Conservation (phyloP, 345 rosid genomes). For the Litchi chinensis region DNA sequence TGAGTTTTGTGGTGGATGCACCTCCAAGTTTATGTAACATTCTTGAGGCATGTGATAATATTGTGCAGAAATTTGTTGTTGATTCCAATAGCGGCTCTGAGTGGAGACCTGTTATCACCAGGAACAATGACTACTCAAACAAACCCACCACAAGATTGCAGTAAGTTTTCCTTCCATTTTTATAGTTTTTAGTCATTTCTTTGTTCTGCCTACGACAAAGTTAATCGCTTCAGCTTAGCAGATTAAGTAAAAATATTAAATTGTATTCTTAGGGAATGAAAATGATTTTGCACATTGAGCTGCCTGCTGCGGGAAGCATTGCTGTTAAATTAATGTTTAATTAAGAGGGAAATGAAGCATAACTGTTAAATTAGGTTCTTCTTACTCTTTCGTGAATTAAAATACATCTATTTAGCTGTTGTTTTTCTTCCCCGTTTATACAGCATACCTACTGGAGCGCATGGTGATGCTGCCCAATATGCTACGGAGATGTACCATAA, state of each 20-base stretch:
- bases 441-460: conserved; percentile 65
- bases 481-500: conserved; percentile 64
- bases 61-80: conserved; percentile 38
- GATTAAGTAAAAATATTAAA: background rate
- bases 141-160: conserved; percentile 61
- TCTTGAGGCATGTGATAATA: conserved; percentile 65
- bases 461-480: conserved; percentile 46
- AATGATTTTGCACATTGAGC: no score
- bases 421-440: conserved; percentile 1
- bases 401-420: conserved; percentile 1
- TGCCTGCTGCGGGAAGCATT: background rate
- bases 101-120: conserved; percentile 59
- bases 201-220: background rate
- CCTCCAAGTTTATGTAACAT: conserved; percentile 52
- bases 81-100: conserved; percentile 67
- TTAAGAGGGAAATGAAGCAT: background rate
- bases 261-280: background rate
- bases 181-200: background rate
- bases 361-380: background rate
- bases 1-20: conserved; percentile 68
- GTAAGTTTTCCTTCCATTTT: conserved; percentile 49
- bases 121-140: conserved; percentile 39
- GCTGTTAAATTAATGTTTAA: background rate
- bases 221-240: background rate
- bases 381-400: background rate